These are phyloP conservation scores for Globisporangium emineosum DNA, from an alignment of 352 stramenopile genomes.

Conservation along the genomic window DNA sequence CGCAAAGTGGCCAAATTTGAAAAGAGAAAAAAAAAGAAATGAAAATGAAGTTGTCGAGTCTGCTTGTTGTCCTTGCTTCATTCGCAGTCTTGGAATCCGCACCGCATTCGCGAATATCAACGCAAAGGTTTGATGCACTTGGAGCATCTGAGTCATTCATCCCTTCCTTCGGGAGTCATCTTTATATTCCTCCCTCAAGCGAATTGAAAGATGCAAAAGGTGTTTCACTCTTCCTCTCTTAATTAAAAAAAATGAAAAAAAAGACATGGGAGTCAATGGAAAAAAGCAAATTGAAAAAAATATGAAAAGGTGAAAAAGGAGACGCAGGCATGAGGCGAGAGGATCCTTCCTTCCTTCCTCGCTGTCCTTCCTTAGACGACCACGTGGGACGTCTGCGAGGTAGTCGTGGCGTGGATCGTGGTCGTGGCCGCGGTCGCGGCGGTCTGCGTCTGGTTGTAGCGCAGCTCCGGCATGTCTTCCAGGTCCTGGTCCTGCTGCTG, in stretches of 20 bases:
- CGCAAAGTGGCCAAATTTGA: not conserved
- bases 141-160: not conserved
- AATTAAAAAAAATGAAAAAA: not conserved
- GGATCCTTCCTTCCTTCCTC: not conserved
- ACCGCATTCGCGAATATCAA: too few species aligned
- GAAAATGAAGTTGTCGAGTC: not conserved
- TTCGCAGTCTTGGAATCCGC: too few species aligned
- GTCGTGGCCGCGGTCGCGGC: slow-evolving; percentile 21
- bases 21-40: not conserved
- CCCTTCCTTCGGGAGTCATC: too few species aligned
- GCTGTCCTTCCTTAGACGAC: slow-evolving; percentile 35
- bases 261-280: not conserved
- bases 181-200: not conserved
- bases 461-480: slow-evolving; percentile 73
- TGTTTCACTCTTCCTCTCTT: not conserved
- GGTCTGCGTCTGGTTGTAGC: slow-evolving; percentile 62
- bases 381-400: slow-evolving; percentile 51
- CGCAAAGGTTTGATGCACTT: not conserved
- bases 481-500: slow-evolving; percentile 59
- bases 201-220: not conserved
- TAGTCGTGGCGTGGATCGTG: slow-evolving; percentile 20
- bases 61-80: too few species aligned
- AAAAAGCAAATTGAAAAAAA: slow-evolving; percentile 1
- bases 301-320: not conserved
- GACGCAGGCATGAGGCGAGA: too few species aligned